Conservation (phyloP, 371 early-diverging fungal genomes). For the Zopfochytrium polystomum region DNA sequence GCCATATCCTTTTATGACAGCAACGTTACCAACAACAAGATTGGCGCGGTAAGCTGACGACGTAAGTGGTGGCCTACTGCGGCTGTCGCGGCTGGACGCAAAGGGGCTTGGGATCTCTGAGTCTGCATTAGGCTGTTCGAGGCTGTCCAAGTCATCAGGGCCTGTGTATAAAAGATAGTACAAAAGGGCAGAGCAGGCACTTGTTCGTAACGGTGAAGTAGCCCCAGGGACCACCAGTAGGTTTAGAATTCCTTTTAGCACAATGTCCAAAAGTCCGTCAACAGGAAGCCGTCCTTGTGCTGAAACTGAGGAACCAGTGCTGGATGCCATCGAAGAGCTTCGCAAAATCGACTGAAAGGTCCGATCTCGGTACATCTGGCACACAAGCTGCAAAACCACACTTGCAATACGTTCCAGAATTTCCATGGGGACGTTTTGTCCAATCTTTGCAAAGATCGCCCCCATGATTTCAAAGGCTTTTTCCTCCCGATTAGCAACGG, state of each 20-base stretch:
- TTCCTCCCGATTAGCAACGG: conserved; percentile 57
- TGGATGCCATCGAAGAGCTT: conserved; percentile 23
- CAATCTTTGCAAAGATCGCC: conserved; percentile 61
- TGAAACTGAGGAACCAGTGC: conserved; percentile 15
- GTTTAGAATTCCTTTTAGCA: conserved; percentile 65
- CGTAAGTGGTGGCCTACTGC: conserved; percentile 3
- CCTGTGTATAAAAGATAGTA: conserved; percentile 64
- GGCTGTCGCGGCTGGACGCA: not conserved
- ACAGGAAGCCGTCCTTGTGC: conserved; percentile 36
- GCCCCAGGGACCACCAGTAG: conserved; percentile 61
- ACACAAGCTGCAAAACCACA: conserved; percentile 57
- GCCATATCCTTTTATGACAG: conserved; percentile 32
- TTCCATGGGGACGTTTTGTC: conserved; percentile 34
- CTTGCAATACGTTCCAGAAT: conserved; percentile 61
- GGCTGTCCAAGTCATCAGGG: conserved; percentile 22
- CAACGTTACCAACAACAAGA: conserved; percentile 5
- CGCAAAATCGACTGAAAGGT: conserved; percentile 41
- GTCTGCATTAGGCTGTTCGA: not conserved
- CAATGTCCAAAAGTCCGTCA: conserved; percentile 38
- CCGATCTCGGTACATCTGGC: conserved; percentile 47
- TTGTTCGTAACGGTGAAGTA: conserved; percentile 69
- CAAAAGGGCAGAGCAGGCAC: conserved; percentile 75
- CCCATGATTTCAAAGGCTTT: conserved; percentile 61
- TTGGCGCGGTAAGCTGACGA: conserved; percentile 2
- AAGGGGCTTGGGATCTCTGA: not conserved